These are phyloP conservation scores for Geranomyces variabilis DNA, from an alignment of 192 early-diverging fungal species.

Conservation along the genomic window DNA sequence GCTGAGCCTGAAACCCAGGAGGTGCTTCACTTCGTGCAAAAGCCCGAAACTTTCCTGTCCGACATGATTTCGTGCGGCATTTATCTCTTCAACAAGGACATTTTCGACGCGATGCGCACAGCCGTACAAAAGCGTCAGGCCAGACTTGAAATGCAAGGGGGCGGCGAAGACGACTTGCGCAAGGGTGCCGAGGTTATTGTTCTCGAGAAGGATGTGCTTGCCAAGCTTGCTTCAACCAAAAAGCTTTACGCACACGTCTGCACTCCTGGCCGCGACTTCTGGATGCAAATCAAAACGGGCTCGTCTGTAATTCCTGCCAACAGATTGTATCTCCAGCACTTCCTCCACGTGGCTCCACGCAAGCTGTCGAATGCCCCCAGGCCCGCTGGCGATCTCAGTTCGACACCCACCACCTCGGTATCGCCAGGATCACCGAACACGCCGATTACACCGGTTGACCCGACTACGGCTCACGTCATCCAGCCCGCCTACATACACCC, in stretches of 20 bases:
- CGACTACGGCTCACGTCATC: conserved; percentile 62
- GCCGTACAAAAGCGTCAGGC: conserved; percentile 73
- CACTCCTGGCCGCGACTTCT: conserved; percentile 73
- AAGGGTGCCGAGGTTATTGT: conserved; percentile 61
- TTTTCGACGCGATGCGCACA: conserved; percentile 83
- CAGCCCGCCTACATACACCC: conserved; percentile 96
- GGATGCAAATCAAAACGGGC: conserved; percentile 96
- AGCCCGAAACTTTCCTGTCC: conserved; percentile 94
- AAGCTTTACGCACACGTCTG: conserved; percentile 84
- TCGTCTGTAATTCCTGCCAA: conserved; percentile 94
- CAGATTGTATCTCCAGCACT: conserved; percentile 87
- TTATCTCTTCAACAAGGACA: conserved; percentile 86
- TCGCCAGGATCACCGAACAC: conserved; percentile 14
- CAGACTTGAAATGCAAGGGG: conserved; percentile 58
- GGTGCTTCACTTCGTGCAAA: conserved; percentile 97
- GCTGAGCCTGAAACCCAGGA: conserved; percentile 85
- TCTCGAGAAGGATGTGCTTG: conserved; percentile 93
- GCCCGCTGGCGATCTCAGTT: not conserved
- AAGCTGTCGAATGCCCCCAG: conserved; percentile 59
- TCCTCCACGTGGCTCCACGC: conserved; percentile 63
- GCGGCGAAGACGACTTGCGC: conserved; percentile 26
- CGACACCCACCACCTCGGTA: not conserved
- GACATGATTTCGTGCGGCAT: conserved; percentile 95
- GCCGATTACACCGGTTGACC: not conserved
- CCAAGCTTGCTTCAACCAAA: conserved; percentile 76